Evolutionary conservation across 1,139 yeast genomes (phyloP).

Genomic region (Diutina rugosa): DNA sequence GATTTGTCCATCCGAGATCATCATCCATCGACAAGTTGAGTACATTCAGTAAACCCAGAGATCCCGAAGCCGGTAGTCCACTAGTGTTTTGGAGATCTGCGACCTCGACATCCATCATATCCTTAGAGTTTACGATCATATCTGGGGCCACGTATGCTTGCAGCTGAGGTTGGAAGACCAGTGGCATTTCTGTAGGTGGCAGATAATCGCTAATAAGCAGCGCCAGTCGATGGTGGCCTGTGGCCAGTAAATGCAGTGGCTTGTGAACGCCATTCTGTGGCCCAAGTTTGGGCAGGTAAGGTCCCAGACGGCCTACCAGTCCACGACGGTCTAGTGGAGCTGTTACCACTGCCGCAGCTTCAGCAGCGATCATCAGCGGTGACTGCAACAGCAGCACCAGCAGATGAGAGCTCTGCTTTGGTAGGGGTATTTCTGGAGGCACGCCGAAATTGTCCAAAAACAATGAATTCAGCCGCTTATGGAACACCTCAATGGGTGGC

Average conservation of each 20-base stretch:
- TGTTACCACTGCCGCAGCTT: not conserved
- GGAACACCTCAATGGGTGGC: not conserved
- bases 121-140: not conserved
- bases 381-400: not conserved
- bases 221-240: not conserved
- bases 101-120: not conserved
- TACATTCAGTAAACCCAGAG: not conserved
- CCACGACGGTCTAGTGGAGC: not conserved
- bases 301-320: not conserved
- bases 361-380: not conserved
- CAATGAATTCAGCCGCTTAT: not conserved
- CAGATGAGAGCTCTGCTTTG: not conserved
- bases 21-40: not conserved
- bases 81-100: not conserved
- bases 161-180: not conserved
- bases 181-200: not conserved
- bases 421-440: not conserved
- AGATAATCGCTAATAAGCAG: not conserved
- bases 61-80: not conserved
- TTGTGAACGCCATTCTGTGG: slow-evolving; percentile 1
- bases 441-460: not conserved
- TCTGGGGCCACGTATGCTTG: not conserved
- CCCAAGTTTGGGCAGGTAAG: not conserved
- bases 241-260: not conserved
- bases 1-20: not conserved